phyloP scores from a whole-genome alignment of 2,329 filamentous ascomycete species.

The Fusarium sarcochroum region DNA sequence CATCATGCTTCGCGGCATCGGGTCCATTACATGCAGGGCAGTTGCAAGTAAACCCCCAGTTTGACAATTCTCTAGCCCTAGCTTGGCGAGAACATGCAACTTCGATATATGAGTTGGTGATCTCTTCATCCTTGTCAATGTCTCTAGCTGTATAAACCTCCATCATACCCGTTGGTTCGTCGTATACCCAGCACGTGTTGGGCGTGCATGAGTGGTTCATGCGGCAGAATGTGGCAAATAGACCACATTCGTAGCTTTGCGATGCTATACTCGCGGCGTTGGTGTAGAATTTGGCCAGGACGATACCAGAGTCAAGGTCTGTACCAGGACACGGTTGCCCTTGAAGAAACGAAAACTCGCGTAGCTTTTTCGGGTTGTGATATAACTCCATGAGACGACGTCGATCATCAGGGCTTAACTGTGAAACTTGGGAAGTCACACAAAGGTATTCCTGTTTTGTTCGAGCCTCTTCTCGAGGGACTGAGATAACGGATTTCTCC shows the following conservation, averaged over 20 bases:
- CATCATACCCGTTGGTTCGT: slow-evolving; percentile 15
- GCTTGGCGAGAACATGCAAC: background rate
- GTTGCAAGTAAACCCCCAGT: slow-evolving; percentile 13
- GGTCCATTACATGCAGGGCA: slow-evolving; percentile 4
- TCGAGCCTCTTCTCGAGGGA: slow-evolving; percentile 13
- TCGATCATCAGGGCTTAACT: background rate
- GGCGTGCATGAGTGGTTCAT: slow-evolving; percentile 32
- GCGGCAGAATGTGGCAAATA: slow-evolving; percentile 21
- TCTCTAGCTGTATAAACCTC: slow-evolving; percentile 18
- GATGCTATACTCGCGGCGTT: slow-evolving; percentile 22
- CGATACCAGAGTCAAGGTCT: slow-evolving; percentile 5
- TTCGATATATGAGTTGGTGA: slow-evolving; percentile 29
- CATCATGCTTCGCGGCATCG: slow-evolving; percentile 5
- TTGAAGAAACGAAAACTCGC: slow-evolving; percentile 23
- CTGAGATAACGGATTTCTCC: slow-evolving; percentile 3
- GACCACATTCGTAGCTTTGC: slow-evolving; percentile 7
- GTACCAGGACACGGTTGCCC: slow-evolving; percentile 5
- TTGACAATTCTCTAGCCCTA: slow-evolving; percentile 7
- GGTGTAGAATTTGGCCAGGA: slow-evolving; percentile 29
- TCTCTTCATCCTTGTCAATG: slow-evolving; percentile 8
- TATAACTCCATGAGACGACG: slow-evolving; percentile 3
- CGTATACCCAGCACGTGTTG: slow-evolving; percentile 22
- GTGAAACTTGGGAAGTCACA: slow-evolving; percentile 5
- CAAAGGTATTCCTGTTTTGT: slow-evolving; percentile 14
- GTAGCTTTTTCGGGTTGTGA: slow-evolving; percentile 21